Evolutionary conservation across 2,329 filamentous ascomycete genomes (phyloP), one percentile per base, ranked within the genome.

Genomic region (Monosporascus sp.): DNA sequence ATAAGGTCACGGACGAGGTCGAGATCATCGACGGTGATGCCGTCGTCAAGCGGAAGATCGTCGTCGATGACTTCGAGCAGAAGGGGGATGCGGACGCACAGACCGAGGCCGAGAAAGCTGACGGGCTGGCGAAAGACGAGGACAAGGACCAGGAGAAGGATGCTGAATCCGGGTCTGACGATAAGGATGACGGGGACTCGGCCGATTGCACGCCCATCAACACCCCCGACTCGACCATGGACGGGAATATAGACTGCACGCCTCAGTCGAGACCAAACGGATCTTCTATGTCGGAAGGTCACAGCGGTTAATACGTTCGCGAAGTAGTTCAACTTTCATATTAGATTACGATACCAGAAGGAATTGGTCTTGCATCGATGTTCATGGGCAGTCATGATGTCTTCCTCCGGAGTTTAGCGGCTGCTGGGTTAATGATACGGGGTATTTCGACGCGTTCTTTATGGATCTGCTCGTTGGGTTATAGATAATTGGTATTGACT

Each of bases 11-110:
- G 5, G 65, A 69, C 15, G 61, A 68, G 49, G 61, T 68, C 31
- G 67, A 69, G 57, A 67, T 69, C 37, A 58, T 68, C 38, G 61
- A 66, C 22, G 67, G 66, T 15, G 57, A 56, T 20, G 38, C 57
- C 3, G 56, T 69, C 7, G 57, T 57, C 15, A 68, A 68, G 55
- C 61, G 67, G 50, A 70, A 70, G 57, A 62, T 69, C 17, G 62
- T 68, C 18, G 58, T 63, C n/a, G 62, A 67, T 24, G 62, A 65
- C 3, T 62, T 50, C 18, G 45, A 54, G 15, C 59, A 60, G 39
- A 45, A 54, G n/a, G 44, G 56, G 31, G 55, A 15, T 15, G 38
- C 2, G 9, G 52, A 60, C 2, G 49, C 55, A 25, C 50, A 54
- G 5, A 25, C 43, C 1, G 50, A 53, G 3, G 53, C 53, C 11